These are phyloP conservation scores for Euclidium syriacum DNA, from an alignment of 345 rosid genomes.

Conservation along the genomic window DNA sequence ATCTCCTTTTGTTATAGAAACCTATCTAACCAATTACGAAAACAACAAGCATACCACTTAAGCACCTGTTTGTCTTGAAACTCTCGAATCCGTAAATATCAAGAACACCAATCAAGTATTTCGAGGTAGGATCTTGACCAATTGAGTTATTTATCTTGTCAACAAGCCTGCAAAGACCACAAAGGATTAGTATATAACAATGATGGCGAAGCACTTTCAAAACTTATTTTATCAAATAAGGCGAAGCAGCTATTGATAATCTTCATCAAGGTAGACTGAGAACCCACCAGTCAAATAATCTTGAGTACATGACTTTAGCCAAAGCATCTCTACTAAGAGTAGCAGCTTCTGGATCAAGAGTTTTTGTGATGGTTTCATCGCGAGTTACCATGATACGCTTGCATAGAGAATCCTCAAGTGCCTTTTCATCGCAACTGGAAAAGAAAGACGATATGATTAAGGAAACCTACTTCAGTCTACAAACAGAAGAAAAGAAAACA, in stretches of 20 bases:
- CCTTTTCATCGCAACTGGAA: slow-evolving; percentile 80
- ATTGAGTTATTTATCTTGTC: slow-evolving; percentile 85
- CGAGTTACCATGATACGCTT: slow-evolving; percentile 96
- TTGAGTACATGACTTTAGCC: slow-evolving; percentile 91
- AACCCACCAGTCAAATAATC: slow-evolving; percentile 93
- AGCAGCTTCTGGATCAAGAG: slow-evolving; percentile 92
- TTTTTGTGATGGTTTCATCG: slow-evolving; percentile 94
- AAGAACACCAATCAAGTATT: slow-evolving; percentile 86
- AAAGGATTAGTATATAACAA: slow-evolving; percentile 12
- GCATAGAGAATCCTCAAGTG: slow-evolving; percentile 91
- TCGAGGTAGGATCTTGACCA: slow-evolving; percentile 91
- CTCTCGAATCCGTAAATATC: slow-evolving; percentile 99
- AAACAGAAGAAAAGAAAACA: slow-evolving; percentile 8
- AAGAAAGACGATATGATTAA: slow-evolving; percentile 6
- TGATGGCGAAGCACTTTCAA: not conserved
- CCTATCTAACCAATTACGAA: slow-evolving; percentile 32
- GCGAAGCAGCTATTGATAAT: not conserved
- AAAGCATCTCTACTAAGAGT: slow-evolving; percentile 86
- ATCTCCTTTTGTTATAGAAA: slow-evolving; percentile 12
- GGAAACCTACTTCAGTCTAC: not conserved
- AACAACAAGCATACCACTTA: slow-evolving; percentile 60
- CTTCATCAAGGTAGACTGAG: slow-evolving; percentile 11
- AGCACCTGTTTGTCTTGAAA: slow-evolving; percentile 99
- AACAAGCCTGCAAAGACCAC: slow-evolving; percentile 67
- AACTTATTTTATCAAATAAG: not conserved